Evolutionary conservation across 345 rosid species (phyloP).

Genomic region (Camelina neglecta): DNA sequence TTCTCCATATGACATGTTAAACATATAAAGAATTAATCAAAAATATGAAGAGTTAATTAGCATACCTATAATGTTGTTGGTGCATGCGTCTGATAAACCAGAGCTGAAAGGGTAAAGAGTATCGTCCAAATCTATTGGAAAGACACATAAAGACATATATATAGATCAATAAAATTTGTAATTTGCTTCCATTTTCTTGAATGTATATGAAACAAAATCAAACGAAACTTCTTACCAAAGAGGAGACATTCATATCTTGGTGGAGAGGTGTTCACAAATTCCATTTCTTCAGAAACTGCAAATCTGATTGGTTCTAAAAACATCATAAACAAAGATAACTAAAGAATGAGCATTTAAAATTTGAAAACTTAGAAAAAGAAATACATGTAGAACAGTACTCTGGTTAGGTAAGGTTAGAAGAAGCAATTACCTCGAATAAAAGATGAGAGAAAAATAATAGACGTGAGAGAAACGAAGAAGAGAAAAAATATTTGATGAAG

Average conservation of each 20-base stretch:
- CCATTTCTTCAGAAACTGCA: slow-evolving; percentile 34
- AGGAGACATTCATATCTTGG: slow-evolving; percentile 77
- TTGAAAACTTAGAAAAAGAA: not conserved
- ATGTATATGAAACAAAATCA: not conserved
- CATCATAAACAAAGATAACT: not conserved
- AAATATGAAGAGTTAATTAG: no score
- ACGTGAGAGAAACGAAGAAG: slow-evolving; percentile 16
- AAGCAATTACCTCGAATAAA: slow-evolving; percentile 17
- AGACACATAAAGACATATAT: not conserved
- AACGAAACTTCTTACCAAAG: slow-evolving; percentile 58
- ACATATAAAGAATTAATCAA: not conserved
- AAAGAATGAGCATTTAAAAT: not conserved
- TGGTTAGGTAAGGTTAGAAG: not conserved
- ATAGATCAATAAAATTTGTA: not conserved
- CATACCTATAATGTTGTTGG: slow-evolving; percentile 61
- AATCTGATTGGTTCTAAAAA: slow-evolving; percentile 3
- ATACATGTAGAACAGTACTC: not conserved
- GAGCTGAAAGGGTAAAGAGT: slow-evolving; percentile 68
- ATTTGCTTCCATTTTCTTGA: not conserved
- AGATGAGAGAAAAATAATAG: not conserved
- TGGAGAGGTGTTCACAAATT: slow-evolving; percentile 29
- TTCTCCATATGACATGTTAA: not conserved
- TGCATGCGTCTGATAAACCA: slow-evolving; percentile 60
- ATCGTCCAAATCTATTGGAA: slow-evolving; percentile 65
- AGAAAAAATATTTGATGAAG: slow-evolving; percentile 27